A percentile compares a stretch with the other conserved stretches of the same genome.
phyloP scores from a whole-genome alignment of 208 protist genomes.

The Leishmania arabica region DNA sequence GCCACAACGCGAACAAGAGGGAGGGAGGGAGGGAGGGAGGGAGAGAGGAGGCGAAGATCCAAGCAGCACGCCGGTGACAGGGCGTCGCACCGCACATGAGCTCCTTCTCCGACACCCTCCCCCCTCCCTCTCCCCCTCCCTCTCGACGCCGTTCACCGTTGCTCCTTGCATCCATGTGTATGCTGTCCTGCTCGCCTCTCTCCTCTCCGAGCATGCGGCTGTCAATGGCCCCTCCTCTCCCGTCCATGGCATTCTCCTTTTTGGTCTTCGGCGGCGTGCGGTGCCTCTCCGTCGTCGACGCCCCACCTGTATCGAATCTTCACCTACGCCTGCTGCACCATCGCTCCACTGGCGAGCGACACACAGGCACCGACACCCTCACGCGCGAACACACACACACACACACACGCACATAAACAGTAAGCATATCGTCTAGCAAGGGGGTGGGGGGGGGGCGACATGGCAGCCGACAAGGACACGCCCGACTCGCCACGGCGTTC shows the following conservation, averaged over 20 bases:
- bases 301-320: background rate
- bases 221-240: background rate
- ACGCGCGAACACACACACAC: background rate
- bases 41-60: background rate
- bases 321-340: background rate
- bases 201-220: background rate
- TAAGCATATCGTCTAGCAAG: background rate
- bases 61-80: background rate
- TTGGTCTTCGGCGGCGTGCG: background rate
- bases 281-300: background rate
- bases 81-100: background rate
- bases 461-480: background rate
- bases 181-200: background rate
- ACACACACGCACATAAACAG: background rate
- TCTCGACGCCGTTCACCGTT: background rate
- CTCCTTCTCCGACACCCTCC: background rate
- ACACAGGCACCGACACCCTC: background rate
- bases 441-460: background rate
- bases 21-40: background rate
- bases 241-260: background rate
- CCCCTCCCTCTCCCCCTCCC: background rate
- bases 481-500: background rate
- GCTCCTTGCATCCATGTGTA: background rate
- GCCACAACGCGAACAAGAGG: background rate
- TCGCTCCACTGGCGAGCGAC: background rate